Evolutionary conservation across 2,329 filamentous ascomycete species (phyloP).

Genomic region (Chaetomium globosum): DNA sequence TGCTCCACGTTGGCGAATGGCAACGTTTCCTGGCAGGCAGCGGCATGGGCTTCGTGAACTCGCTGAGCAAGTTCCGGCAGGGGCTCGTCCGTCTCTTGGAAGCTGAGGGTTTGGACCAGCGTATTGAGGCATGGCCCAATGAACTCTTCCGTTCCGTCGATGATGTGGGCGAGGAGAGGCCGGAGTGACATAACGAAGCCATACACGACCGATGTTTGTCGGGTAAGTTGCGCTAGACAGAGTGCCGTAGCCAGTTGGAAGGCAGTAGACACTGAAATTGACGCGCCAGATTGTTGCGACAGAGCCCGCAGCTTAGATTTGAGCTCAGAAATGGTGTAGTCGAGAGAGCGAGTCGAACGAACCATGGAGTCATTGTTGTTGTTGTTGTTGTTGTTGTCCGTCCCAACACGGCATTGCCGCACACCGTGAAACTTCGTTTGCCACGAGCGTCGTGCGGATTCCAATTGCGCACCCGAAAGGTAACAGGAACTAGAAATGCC

Average conservation of each 20-base stretch:
- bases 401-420: neutral
- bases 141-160: neutral
- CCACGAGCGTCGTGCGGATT: neutral
- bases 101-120: neutral
- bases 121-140: neutral
- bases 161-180: neutral
- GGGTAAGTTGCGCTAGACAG: neutral
- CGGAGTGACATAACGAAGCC: neutral
- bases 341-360: neutral
- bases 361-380: neutral
- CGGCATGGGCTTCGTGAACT: neutral
- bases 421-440: neutral
- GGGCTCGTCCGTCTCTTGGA: neutral
- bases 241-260: neutral
- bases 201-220: neutral
- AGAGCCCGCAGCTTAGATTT: neutral
- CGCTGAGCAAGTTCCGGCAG: neutral
- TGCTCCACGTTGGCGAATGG: neutral
- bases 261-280: neutral
- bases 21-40: neutral
- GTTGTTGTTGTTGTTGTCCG: neutral
- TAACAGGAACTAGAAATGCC: neutral
- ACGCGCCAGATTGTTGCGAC: neutral
- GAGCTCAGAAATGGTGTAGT: neutral
- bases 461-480: neutral